Conservation (phyloP, 495 filamentous ascomycete species). For the Penicillium alfredii region DNA sequence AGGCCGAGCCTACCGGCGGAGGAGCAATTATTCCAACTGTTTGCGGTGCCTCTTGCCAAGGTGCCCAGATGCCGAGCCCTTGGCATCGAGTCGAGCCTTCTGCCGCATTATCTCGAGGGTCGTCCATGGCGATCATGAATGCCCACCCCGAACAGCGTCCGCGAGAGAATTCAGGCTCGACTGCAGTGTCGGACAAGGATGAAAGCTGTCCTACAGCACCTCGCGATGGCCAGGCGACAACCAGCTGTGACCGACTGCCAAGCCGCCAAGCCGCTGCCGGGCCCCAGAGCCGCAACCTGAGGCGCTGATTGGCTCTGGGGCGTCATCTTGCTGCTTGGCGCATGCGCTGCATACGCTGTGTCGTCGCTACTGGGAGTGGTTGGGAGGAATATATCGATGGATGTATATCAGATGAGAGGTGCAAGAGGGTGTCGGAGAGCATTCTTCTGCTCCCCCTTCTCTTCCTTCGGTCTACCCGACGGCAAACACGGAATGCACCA, state of each 20-base stretch:
- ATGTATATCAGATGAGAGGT: too few relatives aligned
- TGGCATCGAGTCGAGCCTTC: slow-evolving; percentile 25
- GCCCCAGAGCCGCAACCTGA: slow-evolving; percentile 7
- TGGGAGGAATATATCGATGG: too few relatives aligned
- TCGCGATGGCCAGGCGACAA: slow-evolving; percentile 6
- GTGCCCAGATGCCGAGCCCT: slow-evolving; percentile 43
- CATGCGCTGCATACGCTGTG: slow-evolving; percentile 11
- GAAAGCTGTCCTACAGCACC: slow-evolving; percentile 8
- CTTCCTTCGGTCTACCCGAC: slow-evolving; percentile 1
- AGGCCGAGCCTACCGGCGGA: slow-evolving; percentile 30
- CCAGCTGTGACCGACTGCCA: slow-evolving; percentile 28
- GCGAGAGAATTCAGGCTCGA: neutral
- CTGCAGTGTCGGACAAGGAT: slow-evolving; percentile 5
- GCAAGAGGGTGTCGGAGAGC: too few relatives aligned
- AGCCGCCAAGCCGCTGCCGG: slow-evolving; percentile 32
- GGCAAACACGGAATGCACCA: too few relatives aligned
- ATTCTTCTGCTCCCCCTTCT: neutral
- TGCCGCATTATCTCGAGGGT: slow-evolving; percentile 2
- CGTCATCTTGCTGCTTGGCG: slow-evolving; percentile 15
- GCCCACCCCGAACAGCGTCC: too few relatives aligned
- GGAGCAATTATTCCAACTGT: slow-evolving; percentile 20
- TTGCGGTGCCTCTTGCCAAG: slow-evolving; percentile 36
- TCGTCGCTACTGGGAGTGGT: neutral
- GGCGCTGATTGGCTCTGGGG: slow-evolving; percentile 14
- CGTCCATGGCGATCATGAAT: slow-evolving; percentile 1